Percentiles rank a stretch among this genome's conserved stretches.
These are phyloP conservation scores for Gracilaria vermiculophylla DNA, from an alignment of 23 red algal genomes.

Conservation along the genomic window DNA sequence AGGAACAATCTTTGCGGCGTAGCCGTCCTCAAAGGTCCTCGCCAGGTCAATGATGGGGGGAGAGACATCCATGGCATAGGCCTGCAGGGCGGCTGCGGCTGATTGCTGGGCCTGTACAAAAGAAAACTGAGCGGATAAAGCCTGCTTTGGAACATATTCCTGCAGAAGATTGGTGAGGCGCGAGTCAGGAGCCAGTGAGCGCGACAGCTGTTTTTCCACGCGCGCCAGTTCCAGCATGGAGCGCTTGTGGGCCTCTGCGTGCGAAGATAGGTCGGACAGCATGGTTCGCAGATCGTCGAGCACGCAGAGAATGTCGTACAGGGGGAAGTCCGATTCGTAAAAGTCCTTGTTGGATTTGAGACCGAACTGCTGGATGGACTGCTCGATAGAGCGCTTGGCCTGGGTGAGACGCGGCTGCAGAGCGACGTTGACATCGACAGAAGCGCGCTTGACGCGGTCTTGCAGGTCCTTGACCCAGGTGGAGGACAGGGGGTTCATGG, in stretches of 20 bases:
- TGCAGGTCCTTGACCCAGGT: slow-evolving; percentile 74
- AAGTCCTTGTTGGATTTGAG: slow-evolving; percentile 39
- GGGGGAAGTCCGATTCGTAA: slow-evolving; percentile 50
- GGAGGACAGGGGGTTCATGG: slow-evolving; percentile 43
- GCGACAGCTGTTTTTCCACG: slow-evolving; percentile 25
- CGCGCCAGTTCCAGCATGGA: slow-evolving; percentile 48
- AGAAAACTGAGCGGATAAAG: slow-evolving; percentile 45
- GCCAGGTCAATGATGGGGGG: slow-evolving; percentile 69
- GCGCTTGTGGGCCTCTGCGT: slow-evolving; percentile 36
- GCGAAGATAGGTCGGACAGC: slow-evolving; percentile 1
- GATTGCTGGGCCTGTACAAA: slow-evolving; percentile 36
- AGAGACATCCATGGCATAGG: slow-evolving; percentile 69
- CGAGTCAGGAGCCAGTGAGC: slow-evolving; percentile 19
- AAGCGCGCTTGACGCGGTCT: slow-evolving; percentile 69
- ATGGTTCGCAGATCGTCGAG: slow-evolving; percentile 56
- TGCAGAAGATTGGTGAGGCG: slow-evolving; percentile 15
- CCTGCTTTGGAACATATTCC: slow-evolving; percentile 24
- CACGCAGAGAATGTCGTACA: slow-evolving; percentile 25
- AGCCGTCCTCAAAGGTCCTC: slow-evolving; percentile 67
- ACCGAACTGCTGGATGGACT: slow-evolving; percentile 55
- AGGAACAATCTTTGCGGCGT: slow-evolving; percentile 42
- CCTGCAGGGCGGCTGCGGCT: slow-evolving; percentile 22
- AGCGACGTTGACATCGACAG: slow-evolving; percentile 60
- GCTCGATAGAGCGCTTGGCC: slow-evolving; percentile 70
- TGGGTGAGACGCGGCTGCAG: slow-evolving; percentile 61